Evolutionary conservation across 1,139 yeast species (phyloP).

Genomic region (Kodamaea alishanica): DNA sequence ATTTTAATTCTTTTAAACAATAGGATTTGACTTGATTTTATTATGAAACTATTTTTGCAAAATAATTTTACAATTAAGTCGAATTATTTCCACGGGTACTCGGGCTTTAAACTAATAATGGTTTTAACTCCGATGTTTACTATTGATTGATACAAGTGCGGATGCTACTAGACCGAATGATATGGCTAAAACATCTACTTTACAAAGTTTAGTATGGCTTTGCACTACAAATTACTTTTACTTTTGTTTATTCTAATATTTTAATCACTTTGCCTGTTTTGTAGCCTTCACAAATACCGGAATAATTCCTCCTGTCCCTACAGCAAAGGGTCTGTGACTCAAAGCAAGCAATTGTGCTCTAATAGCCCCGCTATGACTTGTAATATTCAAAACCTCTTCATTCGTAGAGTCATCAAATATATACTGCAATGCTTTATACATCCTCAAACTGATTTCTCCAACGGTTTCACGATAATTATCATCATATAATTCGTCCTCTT

Average conservation of each 20-base stretch:
- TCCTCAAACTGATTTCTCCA: constrained; percentile 38
- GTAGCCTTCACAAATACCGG: constrained; percentile 41
- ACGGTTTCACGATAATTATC: constrained; percentile 40
- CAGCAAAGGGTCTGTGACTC: constrained; percentile 40
- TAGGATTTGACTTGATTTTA: no score
- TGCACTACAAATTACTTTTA: not conserved
- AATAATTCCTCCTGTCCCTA: constrained; percentile 45
- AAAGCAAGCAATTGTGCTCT: constrained; percentile 39
- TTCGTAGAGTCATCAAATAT: constrained; percentile 25
- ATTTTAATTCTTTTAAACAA: no score
- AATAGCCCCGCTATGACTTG: constrained; percentile 41
- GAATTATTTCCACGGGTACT: no score
- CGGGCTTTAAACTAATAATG: no score
- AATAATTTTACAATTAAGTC: no score
- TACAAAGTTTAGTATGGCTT: not conserved
- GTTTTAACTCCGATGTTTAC: no score
- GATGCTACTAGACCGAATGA: no score
- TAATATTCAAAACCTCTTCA: constrained; percentile 26
- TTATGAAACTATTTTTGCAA: no score
- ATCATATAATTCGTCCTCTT: constrained; percentile 38
- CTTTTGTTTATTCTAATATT: not conserved
- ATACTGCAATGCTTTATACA: constrained; percentile 34
- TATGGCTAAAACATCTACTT: not conserved
- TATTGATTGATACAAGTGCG: no score
- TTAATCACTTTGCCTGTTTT: constrained; percentile 6